Evolutionary conservation across 192 early-diverging fungal species (phyloP), one percentile per base, ranked within the genome.

Genomic region (Coemansia brasiliensis): DNA sequence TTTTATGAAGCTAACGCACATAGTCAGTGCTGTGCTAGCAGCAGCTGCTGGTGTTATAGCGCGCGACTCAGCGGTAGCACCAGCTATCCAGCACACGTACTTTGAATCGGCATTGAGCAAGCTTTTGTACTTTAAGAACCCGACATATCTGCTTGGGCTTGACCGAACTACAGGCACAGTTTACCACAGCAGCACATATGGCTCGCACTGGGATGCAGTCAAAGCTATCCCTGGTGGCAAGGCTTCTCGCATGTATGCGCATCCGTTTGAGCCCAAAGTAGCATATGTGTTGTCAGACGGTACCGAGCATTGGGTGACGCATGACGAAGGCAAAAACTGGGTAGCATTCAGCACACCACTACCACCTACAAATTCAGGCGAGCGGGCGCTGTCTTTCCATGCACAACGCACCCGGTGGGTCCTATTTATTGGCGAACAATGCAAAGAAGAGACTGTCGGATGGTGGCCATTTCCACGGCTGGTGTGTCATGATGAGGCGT

Each of bases 111-210:
- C 69, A 18, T 61, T 79, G 6, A 61, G 57, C 41, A 79, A 72
- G 65, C 64, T 79, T 13, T 48, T 79, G 12, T 79, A 72, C 61
- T 79, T 79, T 46, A 79, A 72, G 44, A 69, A 59, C 53, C 50
- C 66, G 0, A 16, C 49, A 4, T 46, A 54, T 38, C 61, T 83
- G 29, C 72, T 91, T 24, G 82, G 85, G 48, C 65, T 86, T 26
- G 85, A 88, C 56, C 61, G 63, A 15, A 39, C 54, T 10, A 44
- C 54, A 3, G 82, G 84, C 29, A 68, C 63, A 5, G 56, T 92
- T 12, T 84, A 68, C 58, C 82, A 84, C 37, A 91, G 91, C 22
- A 50, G 57, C 8, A 79, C 93, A 43, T 78, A 85, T 53, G 93
- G 91, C 39, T 83, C 84, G 43, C 52, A 65, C 15, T 91, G 90